Base-by-base conservation (phyloP, 768 basidiomycete genomes). In the Leccinum sublutescens region DNA sequence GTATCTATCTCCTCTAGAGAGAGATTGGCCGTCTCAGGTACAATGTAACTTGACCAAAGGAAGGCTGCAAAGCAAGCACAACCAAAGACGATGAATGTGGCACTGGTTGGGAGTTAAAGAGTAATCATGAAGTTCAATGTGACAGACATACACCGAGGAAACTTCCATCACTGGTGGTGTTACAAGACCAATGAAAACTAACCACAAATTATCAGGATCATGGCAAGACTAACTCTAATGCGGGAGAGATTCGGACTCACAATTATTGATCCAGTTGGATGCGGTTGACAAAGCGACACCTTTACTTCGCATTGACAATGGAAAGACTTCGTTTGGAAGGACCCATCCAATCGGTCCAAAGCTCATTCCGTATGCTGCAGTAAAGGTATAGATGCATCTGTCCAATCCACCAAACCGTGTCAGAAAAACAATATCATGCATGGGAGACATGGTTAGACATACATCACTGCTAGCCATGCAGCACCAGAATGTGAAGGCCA, bases 231-330 rank as follows among this genome's bases (percentile, higher is more conserved):
- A 45, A 45, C 2, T 56, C 17, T 33, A 11, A 23, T 14, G 49
- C 2, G 21, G 8, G 56, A 40, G 33, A 17, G 15, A 43, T 36
- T 0, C 21, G 55, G 14, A 72, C 80, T 2, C 52, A 87, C 87
- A 93, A 59, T 93, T 93, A 66, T 93, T 93, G 25, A 83, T 65
- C 91, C 91, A 93, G 63, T 90, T 91, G n/a, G 88, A 89, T 3
- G 90, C 88, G 2, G 92, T 93, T 19, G 90, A 86, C 21, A 95
- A 66, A 23, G 91, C 84, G 5, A 94, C 92, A 51, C 93, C 93
- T 68, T 86, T 87, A 64, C 89, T 87, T 61, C 92, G 79, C 75
- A 90, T 80, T 2, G 89, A 87, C 1, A 90, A 75, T 1, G 93
- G 85, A 67, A 93, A 93, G 2, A 95, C 85, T 72, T 95, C 92